Conservation (phyloP, 805 yeast genomes). For the Ogataea trehaloabstinens region DNA sequence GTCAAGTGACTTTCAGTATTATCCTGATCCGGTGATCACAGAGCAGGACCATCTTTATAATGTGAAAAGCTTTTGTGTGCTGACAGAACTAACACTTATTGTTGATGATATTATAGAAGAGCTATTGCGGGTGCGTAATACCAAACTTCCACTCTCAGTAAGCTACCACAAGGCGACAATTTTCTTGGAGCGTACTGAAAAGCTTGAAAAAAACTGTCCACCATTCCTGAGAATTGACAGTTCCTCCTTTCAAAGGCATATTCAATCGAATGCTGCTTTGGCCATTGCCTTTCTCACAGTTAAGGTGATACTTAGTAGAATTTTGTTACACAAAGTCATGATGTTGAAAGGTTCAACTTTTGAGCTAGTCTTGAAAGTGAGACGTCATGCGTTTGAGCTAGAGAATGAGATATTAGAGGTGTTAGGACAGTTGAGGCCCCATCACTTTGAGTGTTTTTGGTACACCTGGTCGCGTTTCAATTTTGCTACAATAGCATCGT, state of each 20-base stretch:
- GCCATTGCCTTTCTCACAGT: constrained; percentile 10
- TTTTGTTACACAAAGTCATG: constrained; percentile 9
- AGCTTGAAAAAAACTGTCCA: constrained; percentile 5
- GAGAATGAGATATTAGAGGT: constrained; percentile 4
- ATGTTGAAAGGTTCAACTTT: constrained; percentile 2
- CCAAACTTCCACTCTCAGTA: constrained; percentile 3
- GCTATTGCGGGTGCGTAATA: constrained; percentile 2
- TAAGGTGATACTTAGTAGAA: constrained; percentile 4
- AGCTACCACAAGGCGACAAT: constrained; percentile 4
- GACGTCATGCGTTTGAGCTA: constrained; percentile 5
- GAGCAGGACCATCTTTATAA: constrained; percentile 9
- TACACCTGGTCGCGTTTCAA: constrained; percentile 17
- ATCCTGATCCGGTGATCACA: constrained; percentile 9
- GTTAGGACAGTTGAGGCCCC: constrained; percentile 6
- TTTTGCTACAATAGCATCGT: constrained; percentile 16
- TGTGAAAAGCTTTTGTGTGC: constrained; percentile 8
- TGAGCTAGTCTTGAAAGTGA: neutral
- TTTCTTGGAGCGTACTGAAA: constrained; percentile 4
- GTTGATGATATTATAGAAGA: constrained; percentile 11
- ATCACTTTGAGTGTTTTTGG: constrained; percentile 17
- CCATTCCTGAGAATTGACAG: constrained; percentile 7
- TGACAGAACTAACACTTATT: constrained; percentile 12
- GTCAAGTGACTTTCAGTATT: constrained; percentile 10
- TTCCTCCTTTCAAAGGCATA: neutral
- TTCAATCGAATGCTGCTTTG: constrained; percentile 7